phyloP scores from a whole-genome alignment of 495 filamentous ascomycete genomes.

The Arthonia radiata region DNA sequence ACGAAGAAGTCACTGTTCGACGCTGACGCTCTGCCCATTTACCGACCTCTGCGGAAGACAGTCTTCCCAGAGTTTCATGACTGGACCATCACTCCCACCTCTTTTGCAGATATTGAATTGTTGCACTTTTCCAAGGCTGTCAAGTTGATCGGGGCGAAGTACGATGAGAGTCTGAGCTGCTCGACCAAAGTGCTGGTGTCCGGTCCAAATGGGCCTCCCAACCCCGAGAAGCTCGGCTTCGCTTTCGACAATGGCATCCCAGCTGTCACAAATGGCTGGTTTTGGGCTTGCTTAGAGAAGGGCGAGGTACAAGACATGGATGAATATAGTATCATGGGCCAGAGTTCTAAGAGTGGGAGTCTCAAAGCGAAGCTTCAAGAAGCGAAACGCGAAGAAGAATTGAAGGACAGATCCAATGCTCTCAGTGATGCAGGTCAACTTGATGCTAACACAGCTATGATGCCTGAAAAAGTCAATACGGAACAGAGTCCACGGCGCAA shows the following conservation, averaged over 20 bases:
- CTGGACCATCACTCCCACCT: constrained; percentile 53
- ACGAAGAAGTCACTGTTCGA: background rate
- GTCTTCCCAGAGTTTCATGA: constrained; percentile 28
- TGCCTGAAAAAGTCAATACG: too few species aligned
- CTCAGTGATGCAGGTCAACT: too few species aligned
- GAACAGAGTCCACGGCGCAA: too few species aligned
- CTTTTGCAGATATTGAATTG: constrained; percentile 62
- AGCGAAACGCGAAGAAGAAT: background rate
- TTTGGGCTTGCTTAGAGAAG: constrained; percentile 50
- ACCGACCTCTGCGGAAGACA: constrained; percentile 1
- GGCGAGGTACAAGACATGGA: constrained; percentile 23
- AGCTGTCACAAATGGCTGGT: constrained; percentile 54
- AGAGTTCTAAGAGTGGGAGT: background rate
- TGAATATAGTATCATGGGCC: background rate
- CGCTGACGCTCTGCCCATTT: background rate
- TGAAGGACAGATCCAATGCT: background rate
- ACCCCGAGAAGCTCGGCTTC: constrained; percentile 52
- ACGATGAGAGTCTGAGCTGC: constrained; percentile 45
- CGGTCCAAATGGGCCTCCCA: constrained; percentile 28
- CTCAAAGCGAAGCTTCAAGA: background rate
- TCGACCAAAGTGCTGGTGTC: constrained; percentile 47
- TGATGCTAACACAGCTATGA: too few species aligned
- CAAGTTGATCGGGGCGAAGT: constrained; percentile 50
- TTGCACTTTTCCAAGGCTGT: constrained; percentile 58
- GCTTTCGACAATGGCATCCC: constrained; percentile 50